Evolutionary conservation across 2,329 filamentous ascomycete genomes (phyloP).

Genomic region (Aspergillus ustus): DNA sequence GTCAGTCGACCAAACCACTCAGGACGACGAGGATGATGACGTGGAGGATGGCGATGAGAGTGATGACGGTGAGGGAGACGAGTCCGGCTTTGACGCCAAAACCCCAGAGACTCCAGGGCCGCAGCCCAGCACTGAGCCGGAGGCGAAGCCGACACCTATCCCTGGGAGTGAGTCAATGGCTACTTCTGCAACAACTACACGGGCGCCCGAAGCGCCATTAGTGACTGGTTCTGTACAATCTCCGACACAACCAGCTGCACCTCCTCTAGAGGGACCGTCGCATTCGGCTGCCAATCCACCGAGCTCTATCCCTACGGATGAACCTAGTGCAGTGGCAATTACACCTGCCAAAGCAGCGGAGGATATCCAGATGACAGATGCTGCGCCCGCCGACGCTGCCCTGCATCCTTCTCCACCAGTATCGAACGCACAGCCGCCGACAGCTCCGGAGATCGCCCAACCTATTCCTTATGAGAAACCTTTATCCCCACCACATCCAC

Average conservation of each 20-base stretch:
- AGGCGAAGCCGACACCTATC: conserved; percentile 18
- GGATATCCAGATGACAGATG: conserved; percentile 26
- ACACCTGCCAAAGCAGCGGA: conserved; percentile 6
- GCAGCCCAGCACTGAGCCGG: conserved; percentile 31
- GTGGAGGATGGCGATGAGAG: conserved; percentile 54
- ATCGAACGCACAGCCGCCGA: conserved; percentile 3
- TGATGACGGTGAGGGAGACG: conserved; percentile 55
- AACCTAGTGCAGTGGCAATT: not conserved
- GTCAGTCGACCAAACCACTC: conserved; percentile 49
- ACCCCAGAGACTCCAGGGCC: conserved; percentile 45
- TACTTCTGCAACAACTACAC: conserved; percentile 9
- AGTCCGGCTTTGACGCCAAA: conserved; percentile 52
- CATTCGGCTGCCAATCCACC: conserved; percentile 2
- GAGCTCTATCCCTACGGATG: conserved; percentile 1
- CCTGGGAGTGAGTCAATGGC: conserved; percentile 20
- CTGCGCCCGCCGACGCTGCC: conserved; percentile 5
- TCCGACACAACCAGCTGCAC: not conserved
- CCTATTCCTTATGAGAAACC: conserved; percentile 1
- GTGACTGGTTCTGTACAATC: conserved; percentile 8
- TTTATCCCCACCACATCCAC: conserved; percentile 9
- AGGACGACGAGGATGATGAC: conserved; percentile 54
- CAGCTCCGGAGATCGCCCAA: conserved; percentile 4
- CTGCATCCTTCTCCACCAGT: conserved; percentile 3
- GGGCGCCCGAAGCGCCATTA: conserved; percentile 5
- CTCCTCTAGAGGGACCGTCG: conserved; percentile 8